phyloP scores from a whole-genome alignment of 441 rosid species.

The Eruca vesicaria region DNA sequence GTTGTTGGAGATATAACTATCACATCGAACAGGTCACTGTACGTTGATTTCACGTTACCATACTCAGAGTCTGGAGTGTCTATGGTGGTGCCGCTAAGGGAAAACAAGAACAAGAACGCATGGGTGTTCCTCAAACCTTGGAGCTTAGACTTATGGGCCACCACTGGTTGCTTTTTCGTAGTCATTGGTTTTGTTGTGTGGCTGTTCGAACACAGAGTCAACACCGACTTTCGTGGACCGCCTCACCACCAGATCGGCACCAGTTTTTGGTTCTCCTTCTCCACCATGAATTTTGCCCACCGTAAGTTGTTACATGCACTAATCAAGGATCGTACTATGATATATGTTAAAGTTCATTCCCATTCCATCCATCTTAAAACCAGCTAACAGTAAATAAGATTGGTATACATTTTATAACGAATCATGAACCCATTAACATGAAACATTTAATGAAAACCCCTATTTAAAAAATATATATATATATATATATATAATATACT shows the following conservation, averaged over 20 bases:
- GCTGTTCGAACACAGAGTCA: conserved; percentile 45
- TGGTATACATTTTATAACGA: background rate
- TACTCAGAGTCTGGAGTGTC: conserved; percentile 48
- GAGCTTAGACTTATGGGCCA: conserved; percentile 46
- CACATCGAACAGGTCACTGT: conserved; percentile 16
- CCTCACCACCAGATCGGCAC: conserved; percentile 42
- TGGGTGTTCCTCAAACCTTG: conserved; percentile 59
- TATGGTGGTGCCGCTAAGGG: conserved; percentile 39
- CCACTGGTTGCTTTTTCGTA: conserved; percentile 32
- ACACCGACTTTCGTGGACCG: conserved; percentile 41
- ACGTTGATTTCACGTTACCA: conserved; percentile 49
- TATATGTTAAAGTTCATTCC: background rate
- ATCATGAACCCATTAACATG: background rate
- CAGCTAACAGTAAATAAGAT: background rate
- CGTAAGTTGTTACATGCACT: conserved; percentile 30
- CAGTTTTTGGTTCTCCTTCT: conserved; percentile 47
- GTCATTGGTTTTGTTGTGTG: conserved; percentile 42
- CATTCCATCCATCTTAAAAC: background rate
- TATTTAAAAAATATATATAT: background rate
- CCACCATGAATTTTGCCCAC: conserved; percentile 42
- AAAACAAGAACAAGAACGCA: conserved; percentile 27
- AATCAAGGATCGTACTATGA: background rate
- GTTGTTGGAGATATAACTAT: conserved; percentile 52
- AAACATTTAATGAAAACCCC: background rate
- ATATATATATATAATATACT: background rate